Percentiles rank a stretch among this genome's conserved stretches.
phyloP scores from a whole-genome alignment of 176 grass and related monocot species.

The Raddia distichophylla region DNA sequence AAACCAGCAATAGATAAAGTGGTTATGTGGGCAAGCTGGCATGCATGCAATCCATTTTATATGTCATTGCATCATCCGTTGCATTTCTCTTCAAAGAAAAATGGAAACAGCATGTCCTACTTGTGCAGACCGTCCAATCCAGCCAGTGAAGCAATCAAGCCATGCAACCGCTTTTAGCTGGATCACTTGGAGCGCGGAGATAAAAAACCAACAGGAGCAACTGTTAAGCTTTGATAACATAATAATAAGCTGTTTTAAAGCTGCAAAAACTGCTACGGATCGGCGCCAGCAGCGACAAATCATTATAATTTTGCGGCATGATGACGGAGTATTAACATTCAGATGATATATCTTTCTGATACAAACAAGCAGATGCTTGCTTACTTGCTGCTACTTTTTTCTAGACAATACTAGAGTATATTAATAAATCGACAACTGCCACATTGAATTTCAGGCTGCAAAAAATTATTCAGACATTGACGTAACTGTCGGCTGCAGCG shows the following conservation, averaged over 20 bases:
- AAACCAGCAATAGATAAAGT: not conserved
- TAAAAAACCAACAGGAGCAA: not conserved
- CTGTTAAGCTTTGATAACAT: no score
- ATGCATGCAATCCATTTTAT: not conserved
- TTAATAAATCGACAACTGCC: not conserved
- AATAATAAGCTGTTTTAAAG: not conserved
- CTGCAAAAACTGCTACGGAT: not conserved
- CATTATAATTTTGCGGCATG: not conserved
- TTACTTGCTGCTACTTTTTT: no score
- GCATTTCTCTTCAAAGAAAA: not conserved
- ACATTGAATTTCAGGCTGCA: not conserved
- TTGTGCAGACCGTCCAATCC: not conserved
- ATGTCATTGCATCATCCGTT: not conserved
- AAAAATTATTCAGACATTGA: not conserved
- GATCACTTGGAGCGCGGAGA: not conserved
- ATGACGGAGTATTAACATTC: not conserved
- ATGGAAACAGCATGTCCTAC: not conserved
- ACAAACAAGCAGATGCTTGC: not conserved
- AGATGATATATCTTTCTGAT: not conserved
- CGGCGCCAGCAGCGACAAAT: no score
- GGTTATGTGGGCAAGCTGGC: not conserved
- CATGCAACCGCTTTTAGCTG: not conserved
- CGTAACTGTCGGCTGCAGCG: not conserved
- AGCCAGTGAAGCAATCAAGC: not conserved
- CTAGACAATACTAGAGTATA: no score